Base-by-base conservation (phyloP, 2,329 filamentous ascomycete species). In the Bipolaris zeicola region DNA sequence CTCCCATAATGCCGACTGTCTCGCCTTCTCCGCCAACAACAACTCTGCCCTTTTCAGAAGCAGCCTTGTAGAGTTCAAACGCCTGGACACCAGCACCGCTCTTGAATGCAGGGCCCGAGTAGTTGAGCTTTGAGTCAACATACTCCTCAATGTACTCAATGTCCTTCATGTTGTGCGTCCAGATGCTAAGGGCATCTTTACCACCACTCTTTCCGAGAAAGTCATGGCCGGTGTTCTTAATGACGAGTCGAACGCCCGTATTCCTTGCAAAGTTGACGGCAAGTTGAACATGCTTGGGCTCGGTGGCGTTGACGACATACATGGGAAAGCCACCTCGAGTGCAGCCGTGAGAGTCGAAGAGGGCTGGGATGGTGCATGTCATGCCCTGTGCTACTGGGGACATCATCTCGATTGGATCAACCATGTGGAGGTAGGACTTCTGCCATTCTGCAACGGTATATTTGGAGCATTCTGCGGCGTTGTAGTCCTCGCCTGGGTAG, bases 51-150 rank as follows among this genome's bases (percentile, higher is more conserved):
- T 79, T 68, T 14, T 77, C 69, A 11, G 81, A 66, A 1, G 82
- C 83, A 37, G 78, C 79, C 28, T 78, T 78, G 63, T 86, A 86
- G 1, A 84, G 70, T 58, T 87, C 83, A 34, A 73, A 77, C 3
- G 80, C 81, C 55, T 84, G 77, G 7, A 86, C 79, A 50, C 84
- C 85, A 8, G 83, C 78, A 2, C 82, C 84, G 16, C 85, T 73
- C 67, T 83, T 86, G 61, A 86, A 78, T 0, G 83, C 84, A 1
- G 79, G 73, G 0, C 83, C 83, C 0, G 68, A 68, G 53, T 78
- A 80, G 11, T 67, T 66, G 31, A 71, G 58, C 20, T 68, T 64
- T n/a, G 65, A 49, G 38, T 74, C 70, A 13, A 60, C 60, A n/a
- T 69, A 73, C 26, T 74, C 59, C 51, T 72, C 69, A 36, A 74